Percentiles rank a stretch among this genome's conserved stretches.
These are phyloP conservation scores for Corynascus novoguineensis DNA, from an alignment of 495 filamentous ascomycete genomes.

Conservation along the genomic window DNA sequence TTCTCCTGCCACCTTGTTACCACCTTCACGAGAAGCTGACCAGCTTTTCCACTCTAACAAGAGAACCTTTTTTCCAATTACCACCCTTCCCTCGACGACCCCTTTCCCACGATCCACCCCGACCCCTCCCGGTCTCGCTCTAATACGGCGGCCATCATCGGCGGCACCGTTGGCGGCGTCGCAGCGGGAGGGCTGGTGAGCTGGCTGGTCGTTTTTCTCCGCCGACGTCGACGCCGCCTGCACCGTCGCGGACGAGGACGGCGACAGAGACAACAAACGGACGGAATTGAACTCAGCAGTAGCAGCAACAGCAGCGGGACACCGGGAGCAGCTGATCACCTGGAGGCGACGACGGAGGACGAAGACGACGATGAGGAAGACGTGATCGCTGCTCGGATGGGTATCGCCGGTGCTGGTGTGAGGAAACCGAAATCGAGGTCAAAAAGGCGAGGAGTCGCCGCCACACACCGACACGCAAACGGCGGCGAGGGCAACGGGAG, in stretches of 20 bases:
- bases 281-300: background rate
- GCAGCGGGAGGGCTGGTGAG: conserved; percentile 1
- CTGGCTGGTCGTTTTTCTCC: background rate
- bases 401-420: background rate
- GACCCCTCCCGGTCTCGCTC: background rate
- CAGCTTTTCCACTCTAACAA: too few species aligned
- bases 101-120: background rate
- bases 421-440: too few species aligned
- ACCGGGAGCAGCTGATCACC: too few species aligned
- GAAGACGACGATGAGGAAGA: background rate
- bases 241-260: background rate
- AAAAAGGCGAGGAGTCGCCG: too few species aligned
- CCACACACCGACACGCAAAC: too few species aligned
- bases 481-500: too few species aligned
- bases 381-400: background rate
- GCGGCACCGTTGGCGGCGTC: conserved; percentile 19
- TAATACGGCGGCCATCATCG: conserved; percentile 13
- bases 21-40: too few species aligned
- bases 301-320: background rate
- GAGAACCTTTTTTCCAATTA: conserved; percentile 8
- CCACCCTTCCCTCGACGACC: background rate
- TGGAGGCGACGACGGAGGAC: background rate
- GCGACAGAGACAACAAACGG: background rate
- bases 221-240: background rate
- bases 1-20: background rate